phyloP scores from a whole-genome alignment of 2,329 filamentous ascomycete genomes.

The Paecilomyces niveus region DNA sequence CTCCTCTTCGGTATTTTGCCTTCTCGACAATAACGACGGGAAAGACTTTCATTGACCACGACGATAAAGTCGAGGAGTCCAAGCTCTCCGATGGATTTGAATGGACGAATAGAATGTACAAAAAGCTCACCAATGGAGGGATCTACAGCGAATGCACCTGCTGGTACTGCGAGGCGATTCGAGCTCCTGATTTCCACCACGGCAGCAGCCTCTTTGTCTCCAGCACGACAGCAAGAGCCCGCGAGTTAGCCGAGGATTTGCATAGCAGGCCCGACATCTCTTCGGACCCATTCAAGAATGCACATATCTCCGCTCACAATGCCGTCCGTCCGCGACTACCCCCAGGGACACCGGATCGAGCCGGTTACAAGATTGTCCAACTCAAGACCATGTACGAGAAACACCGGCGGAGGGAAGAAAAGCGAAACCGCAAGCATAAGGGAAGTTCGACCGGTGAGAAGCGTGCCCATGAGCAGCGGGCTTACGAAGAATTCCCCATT shows the following conservation, averaged over 20 bases:
- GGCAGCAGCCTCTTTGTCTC: slow-evolving; percentile 33
- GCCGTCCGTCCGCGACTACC: slow-evolving; percentile 42
- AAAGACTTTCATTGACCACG: slow-evolving; percentile 64
- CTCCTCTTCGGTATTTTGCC: slow-evolving; percentile 54
- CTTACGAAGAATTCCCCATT: slow-evolving; percentile 17
- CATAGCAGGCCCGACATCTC: slow-evolving; percentile 38
- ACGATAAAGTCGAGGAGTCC: slow-evolving; percentile 72
- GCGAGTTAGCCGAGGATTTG: slow-evolving; percentile 42
- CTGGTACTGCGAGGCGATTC: slow-evolving; percentile 74
- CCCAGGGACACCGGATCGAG: slow-evolving; percentile 14
- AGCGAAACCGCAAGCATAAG: slow-evolving; percentile 9
- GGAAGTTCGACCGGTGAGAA: neutral
- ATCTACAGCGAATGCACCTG: slow-evolving; percentile 73
- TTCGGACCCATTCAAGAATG: slow-evolving; percentile 47
- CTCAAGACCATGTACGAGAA: slow-evolving; percentile 51
- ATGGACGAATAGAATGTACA: slow-evolving; percentile 65
- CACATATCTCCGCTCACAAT: slow-evolving; percentile 69
- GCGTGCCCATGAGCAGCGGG: neutral
- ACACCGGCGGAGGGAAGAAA: slow-evolving; percentile 24
- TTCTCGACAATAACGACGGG: slow-evolving; percentile 45
- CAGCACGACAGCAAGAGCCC: slow-evolving; percentile 45
- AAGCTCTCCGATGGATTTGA: slow-evolving; percentile 60
- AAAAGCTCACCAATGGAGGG: slow-evolving; percentile 53
- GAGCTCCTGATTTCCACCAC: slow-evolving; percentile 49
- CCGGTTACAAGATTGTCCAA: slow-evolving; percentile 28